These are phyloP conservation scores for Anacardium occidentale DNA, from an alignment of 345 rosid genomes.

Conservation along the genomic window DNA sequence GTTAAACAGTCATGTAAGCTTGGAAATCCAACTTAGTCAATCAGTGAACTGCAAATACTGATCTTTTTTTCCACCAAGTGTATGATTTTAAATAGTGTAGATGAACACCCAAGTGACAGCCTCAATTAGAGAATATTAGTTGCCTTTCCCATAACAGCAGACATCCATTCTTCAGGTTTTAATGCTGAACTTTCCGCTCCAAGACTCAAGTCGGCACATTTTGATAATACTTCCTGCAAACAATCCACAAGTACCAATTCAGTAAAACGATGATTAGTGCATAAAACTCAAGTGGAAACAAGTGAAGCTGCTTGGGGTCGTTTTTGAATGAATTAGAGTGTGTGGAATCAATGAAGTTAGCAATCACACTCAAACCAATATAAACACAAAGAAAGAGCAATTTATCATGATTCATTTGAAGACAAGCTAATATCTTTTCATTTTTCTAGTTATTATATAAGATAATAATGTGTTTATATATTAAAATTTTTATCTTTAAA, in stretches of 20 bases:
- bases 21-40: background rate
- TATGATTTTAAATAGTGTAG: background rate
- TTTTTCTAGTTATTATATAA: no score
- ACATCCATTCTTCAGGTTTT: conserved; percentile 17
- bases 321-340: no score
- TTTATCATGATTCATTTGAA: no score
- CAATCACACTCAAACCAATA: no score
- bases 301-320: no score
- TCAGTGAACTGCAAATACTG: background rate
- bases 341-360: no score
- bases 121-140: conserved; percentile 3
- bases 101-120: background rate
- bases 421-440: no score
- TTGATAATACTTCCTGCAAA: conserved; percentile 29
- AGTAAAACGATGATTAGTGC: background rate
- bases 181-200: conserved; percentile 22
- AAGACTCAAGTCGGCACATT: conserved; percentile 29
- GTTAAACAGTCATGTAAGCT: background rate
- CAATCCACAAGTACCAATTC: background rate
- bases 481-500: no score
- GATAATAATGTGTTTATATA: no score
- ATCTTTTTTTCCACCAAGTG: background rate
- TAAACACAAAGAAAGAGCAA: no score
- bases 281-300: background rate
- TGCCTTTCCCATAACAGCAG: conserved; percentile 21